Base-by-base conservation (phyloP, 2,329 filamentous ascomycete species). In the Aureobasidium sp. region DNA sequence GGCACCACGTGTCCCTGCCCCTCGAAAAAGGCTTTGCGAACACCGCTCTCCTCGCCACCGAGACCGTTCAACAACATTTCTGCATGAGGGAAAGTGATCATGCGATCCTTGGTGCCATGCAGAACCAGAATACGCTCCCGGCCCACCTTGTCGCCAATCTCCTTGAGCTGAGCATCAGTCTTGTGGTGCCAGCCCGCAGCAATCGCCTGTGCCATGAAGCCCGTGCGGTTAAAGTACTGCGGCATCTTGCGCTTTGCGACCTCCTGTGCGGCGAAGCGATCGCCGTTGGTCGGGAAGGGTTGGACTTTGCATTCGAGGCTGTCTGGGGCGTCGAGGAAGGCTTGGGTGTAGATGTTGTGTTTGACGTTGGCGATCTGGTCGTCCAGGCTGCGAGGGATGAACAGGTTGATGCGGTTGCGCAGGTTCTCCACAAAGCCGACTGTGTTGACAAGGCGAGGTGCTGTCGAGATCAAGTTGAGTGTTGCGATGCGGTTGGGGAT, bases 101-200 rank as follows among this genome's bases (percentile, higher is more conserved):
- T 91, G n/a, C 78, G 77, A 73, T 96, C 91, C 10, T 74, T 74
- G 0, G 81, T 85, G 8, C 91, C 91, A 72, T 95, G 90, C 65
- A 93, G 72, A 5, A 95, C 82, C 66, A 89, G 73, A 64, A 96
- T 92, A 33, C 90, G 77, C 64, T 87, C 82, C 57, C 88, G 79
- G 0, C 89, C 89, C 0, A 96, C 81, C 29, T 72, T 74, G 65
- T 90, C 84, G 0, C 81, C 87, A 64, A 95, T 77, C 63, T 80
- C 75, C 64, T 74, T 75, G 47, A 95, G 73, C 73, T 95, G 86
- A 62, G 75, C 79, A 0, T 81, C 71, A 13, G 79, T 84, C 78
- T 95, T 95, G 72, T 83, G 76, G 72, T 96, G 91, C 82, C 89
- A 89, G 0, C 84, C 88, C 0, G 87, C 89, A 0, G 90, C 91